Evolutionary conservation across 192 early-diverging fungal species (phyloP).

Genomic region (Backusella mclennaniae): DNA sequence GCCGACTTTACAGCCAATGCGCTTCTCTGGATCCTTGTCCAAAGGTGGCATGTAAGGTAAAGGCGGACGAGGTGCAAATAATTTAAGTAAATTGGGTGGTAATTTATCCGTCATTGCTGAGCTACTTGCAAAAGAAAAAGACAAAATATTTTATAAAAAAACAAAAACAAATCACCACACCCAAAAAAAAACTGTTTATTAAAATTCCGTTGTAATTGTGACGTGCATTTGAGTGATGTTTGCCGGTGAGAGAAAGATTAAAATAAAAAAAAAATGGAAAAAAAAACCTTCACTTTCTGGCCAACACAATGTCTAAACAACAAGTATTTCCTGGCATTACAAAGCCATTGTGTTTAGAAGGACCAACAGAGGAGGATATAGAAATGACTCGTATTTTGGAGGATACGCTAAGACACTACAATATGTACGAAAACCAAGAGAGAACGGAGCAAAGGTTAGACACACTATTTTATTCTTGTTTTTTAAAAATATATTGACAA

Average conservation of each 20-base stretch:
- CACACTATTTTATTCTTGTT: neutral
- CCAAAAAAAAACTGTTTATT: neutral
- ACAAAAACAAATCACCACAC: neutral
- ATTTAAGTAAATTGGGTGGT: conserved; percentile 69
- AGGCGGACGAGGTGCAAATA: conserved; percentile 83
- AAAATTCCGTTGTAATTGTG: neutral
- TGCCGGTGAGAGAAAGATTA: neutral
- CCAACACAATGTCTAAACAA: neutral
- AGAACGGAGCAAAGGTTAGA: conserved; percentile 51
- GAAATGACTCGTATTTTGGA: conserved; percentile 42
- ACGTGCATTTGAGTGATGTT: neutral
- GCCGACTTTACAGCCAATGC: conserved; percentile 48
- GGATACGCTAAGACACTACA: conserved; percentile 44
- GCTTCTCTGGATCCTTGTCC: conserved; percentile 61
- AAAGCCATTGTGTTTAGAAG: conserved; percentile 34
- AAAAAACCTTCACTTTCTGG: neutral
- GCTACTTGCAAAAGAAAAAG: neutral
- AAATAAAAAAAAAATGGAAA: neutral
- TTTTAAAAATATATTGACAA: conserved; percentile 41
- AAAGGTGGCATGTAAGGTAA: conserved; percentile 63
- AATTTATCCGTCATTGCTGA: conserved; percentile 42
- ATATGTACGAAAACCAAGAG: conserved; percentile 58
- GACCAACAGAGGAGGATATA: conserved; percentile 42
- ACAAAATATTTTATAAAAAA: conserved; percentile 6
- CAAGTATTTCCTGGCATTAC: conserved; percentile 14